Evolutionary conservation across 2,329 filamentous ascomycete genomes (phyloP).

Genomic region (Colletotrichum abscissum): DNA sequence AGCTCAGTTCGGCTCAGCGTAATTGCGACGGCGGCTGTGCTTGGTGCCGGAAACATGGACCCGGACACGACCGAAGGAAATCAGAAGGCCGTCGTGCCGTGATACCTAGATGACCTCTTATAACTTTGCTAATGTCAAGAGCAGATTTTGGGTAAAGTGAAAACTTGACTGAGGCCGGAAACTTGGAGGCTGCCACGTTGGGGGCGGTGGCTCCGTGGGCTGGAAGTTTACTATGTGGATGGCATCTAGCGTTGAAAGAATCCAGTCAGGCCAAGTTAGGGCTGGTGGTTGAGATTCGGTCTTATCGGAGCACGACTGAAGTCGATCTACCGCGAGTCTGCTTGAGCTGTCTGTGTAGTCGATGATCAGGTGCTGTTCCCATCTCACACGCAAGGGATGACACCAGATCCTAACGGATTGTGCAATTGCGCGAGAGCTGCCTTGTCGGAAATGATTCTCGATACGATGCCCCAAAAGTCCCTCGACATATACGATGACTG

Average conservation of each 20-base stretch:
- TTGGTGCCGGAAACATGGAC: neutral
- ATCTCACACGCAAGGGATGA: neutral
- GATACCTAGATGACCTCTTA: too few species aligned
- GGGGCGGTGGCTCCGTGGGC: neutral
- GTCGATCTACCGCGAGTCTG: neutral
- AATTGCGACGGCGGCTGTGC: neutral
- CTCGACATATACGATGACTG: neutral
- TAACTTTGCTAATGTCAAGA: too few species aligned
- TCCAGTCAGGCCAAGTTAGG: neutral
- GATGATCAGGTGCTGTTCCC: neutral
- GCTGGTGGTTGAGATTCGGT: neutral
- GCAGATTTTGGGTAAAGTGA: too few species aligned
- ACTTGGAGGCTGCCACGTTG: too few species aligned
- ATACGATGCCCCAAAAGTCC: conserved; percentile 5
- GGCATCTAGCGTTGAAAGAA: neutral
- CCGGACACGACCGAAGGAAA: too few species aligned
- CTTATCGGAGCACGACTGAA: neutral
- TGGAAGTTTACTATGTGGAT: neutral
- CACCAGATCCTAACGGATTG: neutral
- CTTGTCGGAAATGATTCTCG: neutral
- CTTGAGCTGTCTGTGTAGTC: neutral
- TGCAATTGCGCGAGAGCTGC: neutral
- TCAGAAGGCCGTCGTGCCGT: too few species aligned
- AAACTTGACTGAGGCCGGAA: too few species aligned
- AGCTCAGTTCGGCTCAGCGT: neutral